Evolutionary conservation across 2,329 filamentous ascomycete species (phyloP).

Genomic region (Aureobasidium sp.): DNA sequence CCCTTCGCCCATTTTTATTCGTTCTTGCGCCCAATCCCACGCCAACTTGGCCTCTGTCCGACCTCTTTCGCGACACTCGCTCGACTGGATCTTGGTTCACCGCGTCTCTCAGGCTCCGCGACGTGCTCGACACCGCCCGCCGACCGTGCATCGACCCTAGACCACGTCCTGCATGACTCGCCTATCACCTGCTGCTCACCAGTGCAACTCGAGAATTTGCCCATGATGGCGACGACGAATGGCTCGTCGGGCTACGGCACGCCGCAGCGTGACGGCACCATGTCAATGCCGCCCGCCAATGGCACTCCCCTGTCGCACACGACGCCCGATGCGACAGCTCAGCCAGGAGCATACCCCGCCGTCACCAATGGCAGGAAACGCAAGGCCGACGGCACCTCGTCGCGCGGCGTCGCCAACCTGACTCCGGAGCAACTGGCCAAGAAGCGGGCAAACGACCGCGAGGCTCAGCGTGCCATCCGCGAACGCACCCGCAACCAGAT

Average conservation of each 20-base stretch:
- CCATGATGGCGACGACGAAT: slow-evolving; percentile 9
- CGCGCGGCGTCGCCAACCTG: slow-evolving; percentile 75
- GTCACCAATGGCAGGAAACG: slow-evolving; percentile 25
- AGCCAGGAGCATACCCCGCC: slow-evolving; percentile 5
- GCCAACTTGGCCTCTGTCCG: background rate
- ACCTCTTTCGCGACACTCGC: background rate
- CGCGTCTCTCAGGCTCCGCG: background rate
- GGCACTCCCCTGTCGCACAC: background rate
- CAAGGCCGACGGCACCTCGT: slow-evolving; percentile 30
- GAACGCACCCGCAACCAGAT: slow-evolving; percentile 77
- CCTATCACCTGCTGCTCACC: background rate
- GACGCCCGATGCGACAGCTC: background rate
- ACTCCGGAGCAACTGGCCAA: slow-evolving; percentile 82
- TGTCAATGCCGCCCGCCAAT: background rate
- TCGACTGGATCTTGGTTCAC: background rate
- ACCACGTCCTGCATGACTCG: slow-evolving; percentile 8
- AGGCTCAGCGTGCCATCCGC: slow-evolving; percentile 76
- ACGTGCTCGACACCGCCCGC: background rate
- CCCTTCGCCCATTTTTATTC: background rate
- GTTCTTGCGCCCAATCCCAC: background rate
- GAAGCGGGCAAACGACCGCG: slow-evolving; percentile 85
- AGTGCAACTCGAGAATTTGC: background rate
- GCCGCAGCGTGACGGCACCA: slow-evolving; percentile 6
- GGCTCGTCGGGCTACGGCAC: slow-evolving; percentile 11
- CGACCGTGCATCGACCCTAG: background rate